A percentile compares a stretch with the other conserved stretches of the same genome.
phyloP scores from a whole-genome alignment of 352 stramenopile species.

The Vaucheria bursata region DNA sequence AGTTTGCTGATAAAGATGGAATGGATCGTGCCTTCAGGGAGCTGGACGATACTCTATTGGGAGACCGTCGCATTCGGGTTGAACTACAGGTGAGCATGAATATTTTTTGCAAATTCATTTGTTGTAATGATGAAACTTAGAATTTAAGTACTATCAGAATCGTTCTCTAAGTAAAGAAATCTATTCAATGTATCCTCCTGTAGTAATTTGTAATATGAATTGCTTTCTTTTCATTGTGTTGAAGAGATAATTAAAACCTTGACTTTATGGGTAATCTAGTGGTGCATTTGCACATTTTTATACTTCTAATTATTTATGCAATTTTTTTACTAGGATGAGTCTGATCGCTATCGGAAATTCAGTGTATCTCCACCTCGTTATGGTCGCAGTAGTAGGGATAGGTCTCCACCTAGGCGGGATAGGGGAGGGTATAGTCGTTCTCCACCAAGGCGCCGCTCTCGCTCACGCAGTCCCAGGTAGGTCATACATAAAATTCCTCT shows the following conservation, averaged over 20 bases:
- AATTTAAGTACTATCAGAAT: no score
- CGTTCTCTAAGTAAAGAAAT: no score
- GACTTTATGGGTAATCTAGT: no score
- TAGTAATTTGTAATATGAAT: no score
- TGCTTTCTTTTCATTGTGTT: no score
- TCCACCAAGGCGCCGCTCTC: not conserved
- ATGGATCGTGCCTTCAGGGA: conserved; percentile 38
- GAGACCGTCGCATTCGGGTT: conserved; percentile 34
- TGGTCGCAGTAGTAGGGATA: conserved; percentile 10
- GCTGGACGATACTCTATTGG: conserved; percentile 44
- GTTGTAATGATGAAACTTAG: no score
- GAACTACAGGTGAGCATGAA: conserved; percentile 13
- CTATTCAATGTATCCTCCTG: no score
- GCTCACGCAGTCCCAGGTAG: conserved; percentile 7
- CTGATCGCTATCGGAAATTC: conserved; percentile 1
- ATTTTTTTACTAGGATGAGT: conserved; percentile 37
- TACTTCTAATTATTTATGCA: no score
- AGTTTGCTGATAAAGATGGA: conserved; percentile 42
- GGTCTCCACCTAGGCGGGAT: conserved; percentile 32
- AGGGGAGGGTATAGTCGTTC: conserved; percentile 20
- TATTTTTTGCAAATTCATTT: no score
- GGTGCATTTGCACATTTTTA: no score
- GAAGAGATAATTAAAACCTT: no score
- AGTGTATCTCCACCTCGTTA: conserved; percentile 26
- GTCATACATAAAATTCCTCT: no score